Percentiles rank a stretch among this genome's conserved stretches.
Conservation (phyloP, 139 green algal species). For the Tetradesmus obliquus region DNA sequence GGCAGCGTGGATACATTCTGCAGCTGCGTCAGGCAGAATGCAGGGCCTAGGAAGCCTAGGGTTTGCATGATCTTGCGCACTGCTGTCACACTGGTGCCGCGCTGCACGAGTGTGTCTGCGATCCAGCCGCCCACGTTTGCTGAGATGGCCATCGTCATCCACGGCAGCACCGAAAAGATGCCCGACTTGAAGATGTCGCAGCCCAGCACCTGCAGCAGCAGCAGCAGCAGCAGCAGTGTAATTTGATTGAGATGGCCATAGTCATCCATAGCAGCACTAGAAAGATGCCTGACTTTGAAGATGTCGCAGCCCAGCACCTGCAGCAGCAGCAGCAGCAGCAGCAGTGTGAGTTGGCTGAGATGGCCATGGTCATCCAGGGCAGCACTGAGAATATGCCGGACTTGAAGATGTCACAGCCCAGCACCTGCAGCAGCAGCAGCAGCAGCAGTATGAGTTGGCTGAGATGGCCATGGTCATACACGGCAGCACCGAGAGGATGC, state of each 20-base stretch:
- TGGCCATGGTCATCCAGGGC: slow-evolving; percentile 96
- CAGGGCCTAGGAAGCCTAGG: slow-evolving; percentile 97
- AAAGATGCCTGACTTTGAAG: slow-evolving; percentile 80
- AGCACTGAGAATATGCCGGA: slow-evolving; percentile 90
- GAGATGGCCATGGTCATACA: not conserved
- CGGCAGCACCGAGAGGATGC: slow-evolving; percentile 86
- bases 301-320: slow-evolving; percentile 94
- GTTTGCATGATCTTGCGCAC: slow-evolving; percentile 94
- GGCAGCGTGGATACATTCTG: slow-evolving; percentile 64
- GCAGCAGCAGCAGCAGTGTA: not conserved
- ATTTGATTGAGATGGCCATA: no score
- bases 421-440: slow-evolving; percentile 68
- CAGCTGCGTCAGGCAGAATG: slow-evolving; percentile 94
- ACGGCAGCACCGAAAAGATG: slow-evolving; percentile 94
- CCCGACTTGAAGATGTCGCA: slow-evolving; percentile 90
- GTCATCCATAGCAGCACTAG: slow-evolving; percentile 74
- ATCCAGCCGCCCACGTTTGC: slow-evolving; percentile 93
- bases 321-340: not conserved
- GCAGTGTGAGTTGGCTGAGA: slow-evolving; percentile 75
- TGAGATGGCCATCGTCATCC: slow-evolving; percentile 93
- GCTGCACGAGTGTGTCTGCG: slow-evolving; percentile 85
- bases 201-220: slow-evolving; percentile 80
- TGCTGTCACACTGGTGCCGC: slow-evolving; percentile 79
- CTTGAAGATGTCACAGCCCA: slow-evolving; percentile 91
- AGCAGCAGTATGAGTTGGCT: not conserved